Conservation (phyloP, 805 yeast genomes). For the Naumovozyma castellii region DNA sequence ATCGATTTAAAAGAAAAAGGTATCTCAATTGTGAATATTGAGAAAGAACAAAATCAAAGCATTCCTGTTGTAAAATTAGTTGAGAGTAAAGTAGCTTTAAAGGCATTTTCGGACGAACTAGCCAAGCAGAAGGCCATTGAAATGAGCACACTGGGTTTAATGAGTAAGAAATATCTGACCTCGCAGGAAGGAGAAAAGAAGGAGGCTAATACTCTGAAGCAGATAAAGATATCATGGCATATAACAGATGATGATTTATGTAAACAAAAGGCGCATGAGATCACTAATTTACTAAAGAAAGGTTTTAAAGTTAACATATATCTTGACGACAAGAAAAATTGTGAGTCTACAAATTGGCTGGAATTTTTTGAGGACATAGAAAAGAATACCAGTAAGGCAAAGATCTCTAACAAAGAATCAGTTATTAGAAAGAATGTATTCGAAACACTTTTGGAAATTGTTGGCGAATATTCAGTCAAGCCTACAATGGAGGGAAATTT, state of each 20-base stretch:
- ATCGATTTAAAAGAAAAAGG: conserved; percentile 21
- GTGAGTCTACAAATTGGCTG: conserved; percentile 18
- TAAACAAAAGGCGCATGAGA: conserved; percentile 46
- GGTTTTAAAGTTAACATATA: conserved; percentile 35
- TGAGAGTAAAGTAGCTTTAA: conserved; percentile 19
- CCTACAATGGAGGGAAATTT: conserved; percentile 27
- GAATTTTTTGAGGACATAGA: conserved; percentile 17
- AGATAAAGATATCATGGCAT: conserved; percentile 46
- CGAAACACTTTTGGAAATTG: conserved; percentile 21
- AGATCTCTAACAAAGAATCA: conserved; percentile 27
- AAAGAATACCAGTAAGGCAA: conserved; percentile 3
- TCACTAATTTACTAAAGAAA: conserved; percentile 35
- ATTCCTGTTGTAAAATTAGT: conserved; percentile 25
- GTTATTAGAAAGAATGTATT: conserved; percentile 30
- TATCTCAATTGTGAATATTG: conserved; percentile 19
- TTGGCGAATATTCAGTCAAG: conserved; percentile 19
- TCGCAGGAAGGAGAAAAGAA: conserved; percentile 10
- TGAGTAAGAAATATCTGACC: conserved; percentile 5
- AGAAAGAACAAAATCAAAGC: conserved; percentile 3
- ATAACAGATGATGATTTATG: conserved; percentile 43
- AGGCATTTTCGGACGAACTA: conserved; percentile 21
- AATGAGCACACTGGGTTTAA: conserved; percentile 14
- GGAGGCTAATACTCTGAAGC: conserved; percentile 32
- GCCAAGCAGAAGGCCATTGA: conserved; percentile 22
- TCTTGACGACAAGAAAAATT: conserved; percentile 32